Percentiles rank a stretch among this genome's conserved stretches.
Conservation (phyloP, 768 basidiomycete species). For the Leccinum olivaceopallidum region DNA sequence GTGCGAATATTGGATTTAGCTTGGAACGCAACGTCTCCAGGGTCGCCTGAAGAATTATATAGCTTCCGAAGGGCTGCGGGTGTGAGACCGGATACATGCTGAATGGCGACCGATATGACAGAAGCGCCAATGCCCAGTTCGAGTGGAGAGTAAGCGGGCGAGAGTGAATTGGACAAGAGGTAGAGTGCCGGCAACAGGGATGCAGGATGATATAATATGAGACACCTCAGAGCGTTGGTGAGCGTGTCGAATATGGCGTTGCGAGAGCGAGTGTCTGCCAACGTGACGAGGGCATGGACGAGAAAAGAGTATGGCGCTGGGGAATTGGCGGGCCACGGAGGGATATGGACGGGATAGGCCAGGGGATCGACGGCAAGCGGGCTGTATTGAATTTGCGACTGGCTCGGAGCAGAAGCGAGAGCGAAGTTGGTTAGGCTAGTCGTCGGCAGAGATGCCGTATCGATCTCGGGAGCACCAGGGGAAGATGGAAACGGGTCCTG, state of each 20-base stretch:
- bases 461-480: constrained; percentile 10
- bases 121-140: constrained; percentile 73
- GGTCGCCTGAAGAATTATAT: constrained; percentile 77
- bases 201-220: constrained; percentile 62
- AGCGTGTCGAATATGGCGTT: constrained; percentile 66
- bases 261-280: constrained; percentile 71
- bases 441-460: constrained; percentile 11
- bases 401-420: constrained; percentile 26
- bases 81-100: constrained; percentile 68
- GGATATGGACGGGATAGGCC: constrained; percentile 41
- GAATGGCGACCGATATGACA: constrained; percentile 68
- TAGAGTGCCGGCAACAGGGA: constrained; percentile 79
- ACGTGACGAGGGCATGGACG: constrained; percentile 56
- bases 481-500: constrained; percentile 13
- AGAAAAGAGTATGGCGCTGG: constrained; percentile 72
- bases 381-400: constrained; percentile 29
- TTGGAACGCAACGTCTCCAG: constrained; percentile 85
- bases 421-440: constrained; percentile 5
- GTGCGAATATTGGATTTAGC: constrained; percentile 79
- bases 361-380: constrained; percentile 47
- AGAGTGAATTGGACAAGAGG: constrained; percentile 78
- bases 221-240: constrained; percentile 72
- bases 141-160: constrained; percentile 69
- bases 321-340: constrained; percentile 40
- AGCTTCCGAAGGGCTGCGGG: constrained; percentile 57